These are phyloP conservation scores for Leishmania major DNA, from an alignment of 208 protist genomes.

Conservation along the genomic window DNA sequence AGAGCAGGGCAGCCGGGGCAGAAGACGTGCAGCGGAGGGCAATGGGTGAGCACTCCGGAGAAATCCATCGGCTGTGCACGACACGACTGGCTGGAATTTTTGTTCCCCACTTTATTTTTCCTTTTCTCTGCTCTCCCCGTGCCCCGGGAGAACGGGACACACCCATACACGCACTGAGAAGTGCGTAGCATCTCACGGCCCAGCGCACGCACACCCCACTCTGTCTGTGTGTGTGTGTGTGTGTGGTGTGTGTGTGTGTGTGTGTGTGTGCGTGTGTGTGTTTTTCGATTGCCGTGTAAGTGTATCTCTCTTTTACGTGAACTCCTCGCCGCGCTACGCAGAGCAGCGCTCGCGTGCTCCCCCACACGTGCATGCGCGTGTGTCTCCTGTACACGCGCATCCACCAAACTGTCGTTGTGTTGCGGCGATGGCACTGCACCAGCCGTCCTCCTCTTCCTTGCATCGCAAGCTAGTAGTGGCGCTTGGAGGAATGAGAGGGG, in stretches of 20 bases:
- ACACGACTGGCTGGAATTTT: background rate
- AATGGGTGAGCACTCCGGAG: background rate
- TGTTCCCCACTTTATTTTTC: background rate
- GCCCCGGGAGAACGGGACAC: background rate
- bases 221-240: no score
- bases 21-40: background rate
- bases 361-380: background rate
- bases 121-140: background rate
- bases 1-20: background rate
- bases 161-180: no score
- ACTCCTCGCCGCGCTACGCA: background rate
- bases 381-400: no score
- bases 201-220: no score
- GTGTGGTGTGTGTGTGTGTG: no score
- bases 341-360: background rate
- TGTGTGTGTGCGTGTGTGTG: no score
- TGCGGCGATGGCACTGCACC: background rate
- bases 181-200: no score
- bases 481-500: background rate
- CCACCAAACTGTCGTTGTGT: background rate
- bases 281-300: background rate
- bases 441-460: background rate
- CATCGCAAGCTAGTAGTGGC: background rate
- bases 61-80: background rate
- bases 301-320: background rate